Evolutionary conservation across 495 filamentous ascomycete genomes (phyloP).

Genomic region (Pyronema omphalodes): DNA sequence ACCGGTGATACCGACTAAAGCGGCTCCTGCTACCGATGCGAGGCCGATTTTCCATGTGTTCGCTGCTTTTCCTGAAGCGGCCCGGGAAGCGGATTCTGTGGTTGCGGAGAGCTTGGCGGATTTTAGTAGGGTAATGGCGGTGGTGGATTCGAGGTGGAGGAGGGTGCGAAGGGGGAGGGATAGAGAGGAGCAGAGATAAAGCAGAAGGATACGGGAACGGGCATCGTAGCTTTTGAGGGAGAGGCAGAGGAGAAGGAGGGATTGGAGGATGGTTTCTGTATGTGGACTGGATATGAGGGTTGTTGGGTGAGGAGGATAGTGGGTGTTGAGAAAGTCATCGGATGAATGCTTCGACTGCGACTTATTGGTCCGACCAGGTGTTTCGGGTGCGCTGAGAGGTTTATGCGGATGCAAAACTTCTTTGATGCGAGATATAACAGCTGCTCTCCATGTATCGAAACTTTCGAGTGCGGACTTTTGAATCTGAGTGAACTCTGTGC

Average conservation of each 20-base stretch:
- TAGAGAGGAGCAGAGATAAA: neutral
- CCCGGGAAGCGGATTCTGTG: slow-evolving; percentile 24
- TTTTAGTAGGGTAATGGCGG: neutral
- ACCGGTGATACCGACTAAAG: slow-evolving; percentile 62
- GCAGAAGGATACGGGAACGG: neutral
- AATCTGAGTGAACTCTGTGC: slow-evolving; percentile 17
- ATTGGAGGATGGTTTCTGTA: neutral
- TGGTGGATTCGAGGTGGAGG: neutral
- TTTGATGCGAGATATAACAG: slow-evolving; percentile 23
- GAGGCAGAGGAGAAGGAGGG: slow-evolving; percentile 4
- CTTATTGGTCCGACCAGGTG: neutral
- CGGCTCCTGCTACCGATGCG: slow-evolving; percentile 60
- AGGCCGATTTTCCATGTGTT: slow-evolving; percentile 69
- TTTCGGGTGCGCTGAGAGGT: neutral
- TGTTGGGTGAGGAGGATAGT: neutral
- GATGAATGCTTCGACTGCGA: neutral
- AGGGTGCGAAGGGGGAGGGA: neutral
- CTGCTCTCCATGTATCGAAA: slow-evolving; percentile 25
- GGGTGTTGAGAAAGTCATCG: neutral
- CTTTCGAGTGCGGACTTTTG: slow-evolving; percentile 20
- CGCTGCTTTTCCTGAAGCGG: slow-evolving; percentile 42
- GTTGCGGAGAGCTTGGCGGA: neutral
- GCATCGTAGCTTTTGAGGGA: neutral
- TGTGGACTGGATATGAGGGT: neutral
- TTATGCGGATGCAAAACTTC: slow-evolving; percentile 12